phyloP scores from a whole-genome alignment of 768 basidiomycete species.

The Rhizopogon rudus region DNA sequence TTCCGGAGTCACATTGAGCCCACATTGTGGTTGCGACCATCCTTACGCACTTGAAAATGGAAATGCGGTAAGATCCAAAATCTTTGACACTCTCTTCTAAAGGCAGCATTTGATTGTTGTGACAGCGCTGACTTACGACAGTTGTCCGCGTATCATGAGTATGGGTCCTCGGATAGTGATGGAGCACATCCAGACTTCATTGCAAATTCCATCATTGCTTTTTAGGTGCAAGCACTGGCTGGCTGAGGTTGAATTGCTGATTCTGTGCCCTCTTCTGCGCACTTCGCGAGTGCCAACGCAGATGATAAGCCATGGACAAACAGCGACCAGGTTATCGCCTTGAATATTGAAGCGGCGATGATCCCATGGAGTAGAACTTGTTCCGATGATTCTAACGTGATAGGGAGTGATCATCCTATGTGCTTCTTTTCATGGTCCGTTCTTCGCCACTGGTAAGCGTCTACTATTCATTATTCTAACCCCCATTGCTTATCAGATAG shows the following conservation, averaged over 20 bases:
- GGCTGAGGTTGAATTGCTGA: neutral
- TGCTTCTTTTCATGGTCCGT: neutral
- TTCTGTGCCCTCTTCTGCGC: neutral
- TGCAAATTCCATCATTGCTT: neutral
- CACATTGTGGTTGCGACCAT: neutral
- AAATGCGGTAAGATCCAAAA: conserved; percentile 2
- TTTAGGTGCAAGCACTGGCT: neutral
- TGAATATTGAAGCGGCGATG: neutral
- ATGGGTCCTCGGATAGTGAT: conserved; percentile 4
- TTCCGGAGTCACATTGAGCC: neutral
- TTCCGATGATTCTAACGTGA: neutral
- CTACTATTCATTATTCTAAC: neutral
- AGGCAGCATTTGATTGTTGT: neutral
- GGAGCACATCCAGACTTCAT: neutral
- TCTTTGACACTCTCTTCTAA: neutral
- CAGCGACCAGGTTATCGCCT: neutral
- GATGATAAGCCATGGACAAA: neutral
- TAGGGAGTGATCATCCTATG: neutral
- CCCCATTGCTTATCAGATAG: neutral
- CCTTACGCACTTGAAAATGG: conserved; percentile 1
- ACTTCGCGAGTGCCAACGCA: neutral
- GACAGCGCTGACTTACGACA: conserved; percentile 5
- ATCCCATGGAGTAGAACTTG: neutral
- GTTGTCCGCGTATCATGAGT: conserved; percentile 1
- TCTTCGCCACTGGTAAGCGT: neutral